These are phyloP conservation scores for Annulohypoxylon truncatum DNA, from an alignment of 2,329 filamentous ascomycete genomes.

Conservation along the genomic window DNA sequence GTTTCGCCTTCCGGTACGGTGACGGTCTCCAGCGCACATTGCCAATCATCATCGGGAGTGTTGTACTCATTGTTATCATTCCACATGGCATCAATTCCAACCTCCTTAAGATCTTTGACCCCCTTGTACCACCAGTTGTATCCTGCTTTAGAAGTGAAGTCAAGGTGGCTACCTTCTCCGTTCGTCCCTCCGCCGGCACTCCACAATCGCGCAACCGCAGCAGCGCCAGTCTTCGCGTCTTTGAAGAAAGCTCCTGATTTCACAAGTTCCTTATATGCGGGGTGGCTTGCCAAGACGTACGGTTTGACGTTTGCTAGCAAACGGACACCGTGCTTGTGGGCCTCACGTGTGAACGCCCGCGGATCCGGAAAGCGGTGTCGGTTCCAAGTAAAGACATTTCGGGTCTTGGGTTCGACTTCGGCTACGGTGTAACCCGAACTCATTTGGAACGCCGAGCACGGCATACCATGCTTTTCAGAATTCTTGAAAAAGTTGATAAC, in stretches of 20 bases:
- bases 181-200: constrained; percentile 78
- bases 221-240: constrained; percentile 63
- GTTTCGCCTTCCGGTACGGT: constrained; percentile 51
- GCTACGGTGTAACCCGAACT: constrained; percentile 78
- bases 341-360: constrained; percentile 69
- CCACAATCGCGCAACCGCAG: constrained; percentile 74
- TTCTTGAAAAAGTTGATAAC: constrained; percentile 71
- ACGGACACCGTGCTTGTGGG: constrained; percentile 72
- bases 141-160: constrained; percentile 75
- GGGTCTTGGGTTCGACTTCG: constrained; percentile 73
- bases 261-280: constrained; percentile 72
- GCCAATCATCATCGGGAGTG: constrained; percentile 73
- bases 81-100: constrained; percentile 80
- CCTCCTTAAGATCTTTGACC: constrained; percentile 68
- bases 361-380: constrained; percentile 76
- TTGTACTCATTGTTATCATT: constrained; percentile 85
- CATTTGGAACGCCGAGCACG: constrained; percentile 78
- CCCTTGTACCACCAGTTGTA: constrained; percentile 80
- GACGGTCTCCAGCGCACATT: constrained; percentile 65
- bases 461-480: constrained; percentile 73
- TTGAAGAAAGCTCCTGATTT: constrained; percentile 71
- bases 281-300: constrained; percentile 75
- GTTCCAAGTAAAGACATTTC: constrained; percentile 81
- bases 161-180: constrained; percentile 76
- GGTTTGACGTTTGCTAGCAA: constrained; percentile 80